Base-by-base conservation (phyloP, 176 grass and related monocot species). In the Oryza australiensis region DNA sequence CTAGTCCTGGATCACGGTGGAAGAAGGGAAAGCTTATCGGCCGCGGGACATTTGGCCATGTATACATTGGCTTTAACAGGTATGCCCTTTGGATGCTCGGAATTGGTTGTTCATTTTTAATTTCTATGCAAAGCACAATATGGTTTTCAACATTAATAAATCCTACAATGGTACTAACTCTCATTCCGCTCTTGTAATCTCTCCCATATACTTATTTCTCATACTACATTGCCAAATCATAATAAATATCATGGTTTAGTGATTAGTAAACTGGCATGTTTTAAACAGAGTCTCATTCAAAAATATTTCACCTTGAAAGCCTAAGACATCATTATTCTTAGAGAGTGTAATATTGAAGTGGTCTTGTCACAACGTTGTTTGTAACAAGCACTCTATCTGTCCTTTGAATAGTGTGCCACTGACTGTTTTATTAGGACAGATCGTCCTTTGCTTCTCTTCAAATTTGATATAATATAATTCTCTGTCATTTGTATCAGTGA, bases 51-150 rank as follows among this genome's bases (percentile, higher is more conserved):
- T 99, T 99, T 46, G 96, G 96, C 29, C 93, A 99, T 99, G 96
- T 99, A 71, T 95, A 95, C 87, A 93, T 80, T 92, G 96, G 96
- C 75, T 99, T 99, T 87, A 99, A 99, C 75, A 99, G 91, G 96
- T 99, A 98, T 86, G 41, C 87, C 20, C 79, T 86, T 75, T 64
- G 46, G 63, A 79, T 74, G 83, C 27, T 60, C 72, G 66, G 38
- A 73, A 70, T 20, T 80, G 37, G 29, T 67, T 45, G 43, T 29
- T 60, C 66, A 60, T 72, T 77, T 77, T 72, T 45, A 68, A 16
- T 62, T 48, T 73, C 23, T 14, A 82, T 85, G 35, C 45, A 80
- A 70, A 53, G 16, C 3, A 62, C 26, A 53, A 32, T 72, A 51
- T 49, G 18, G 24, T 88, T 20, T 70, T 76, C 63, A 76, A 9